Percentiles rank a stretch among this genome's conserved stretches.
These are phyloP conservation scores for Phaffia australis DNA, from an alignment of 768 basidiomycete genomes.

Conservation along the genomic window DNA sequence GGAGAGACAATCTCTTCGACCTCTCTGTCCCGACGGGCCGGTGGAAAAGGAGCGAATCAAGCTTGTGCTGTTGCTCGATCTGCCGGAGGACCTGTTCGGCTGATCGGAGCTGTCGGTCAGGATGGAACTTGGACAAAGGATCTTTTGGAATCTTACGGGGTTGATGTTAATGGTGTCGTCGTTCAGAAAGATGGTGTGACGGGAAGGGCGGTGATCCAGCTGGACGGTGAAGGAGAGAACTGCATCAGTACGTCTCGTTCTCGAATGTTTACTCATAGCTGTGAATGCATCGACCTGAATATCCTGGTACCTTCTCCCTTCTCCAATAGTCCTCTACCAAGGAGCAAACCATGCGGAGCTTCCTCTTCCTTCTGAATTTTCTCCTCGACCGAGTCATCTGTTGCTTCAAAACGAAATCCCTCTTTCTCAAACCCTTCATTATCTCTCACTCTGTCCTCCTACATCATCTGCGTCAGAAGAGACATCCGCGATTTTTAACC, in stretches of 20 bases:
- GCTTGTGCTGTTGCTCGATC: constrained; percentile 37
- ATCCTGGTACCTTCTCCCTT: background rate
- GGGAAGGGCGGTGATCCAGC: constrained; percentile 42
- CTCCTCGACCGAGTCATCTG: constrained; percentile 33
- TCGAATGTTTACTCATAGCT: background rate
- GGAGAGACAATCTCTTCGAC: constrained; percentile 42
- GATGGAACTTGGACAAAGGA: constrained; percentile 31
- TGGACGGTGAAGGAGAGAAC: constrained; percentile 40
- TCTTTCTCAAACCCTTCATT: constrained; percentile 31
- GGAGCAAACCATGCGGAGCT: constrained; percentile 34
- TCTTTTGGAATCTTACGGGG: constrained; percentile 33
- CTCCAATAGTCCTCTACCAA: constrained; percentile 33
- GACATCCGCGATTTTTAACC: constrained; percentile 40
- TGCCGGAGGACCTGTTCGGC: background rate
- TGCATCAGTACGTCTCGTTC: constrained; percentile 36
- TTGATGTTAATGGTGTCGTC: constrained; percentile 30
- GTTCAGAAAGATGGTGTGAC: constrained; percentile 35
- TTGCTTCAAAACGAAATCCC: constrained; percentile 44
- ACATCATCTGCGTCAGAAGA: constrained; percentile 20
- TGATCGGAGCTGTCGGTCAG: constrained; percentile 20
- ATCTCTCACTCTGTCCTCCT: constrained; percentile 32
- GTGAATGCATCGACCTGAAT: background rate
- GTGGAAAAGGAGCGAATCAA: constrained; percentile 44
- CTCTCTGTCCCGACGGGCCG: constrained; percentile 35
- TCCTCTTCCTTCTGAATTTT: constrained; percentile 19